Evolutionary conservation across 257 asterid species (phyloP).

Genomic region (Rubia yunnanensis): DNA sequence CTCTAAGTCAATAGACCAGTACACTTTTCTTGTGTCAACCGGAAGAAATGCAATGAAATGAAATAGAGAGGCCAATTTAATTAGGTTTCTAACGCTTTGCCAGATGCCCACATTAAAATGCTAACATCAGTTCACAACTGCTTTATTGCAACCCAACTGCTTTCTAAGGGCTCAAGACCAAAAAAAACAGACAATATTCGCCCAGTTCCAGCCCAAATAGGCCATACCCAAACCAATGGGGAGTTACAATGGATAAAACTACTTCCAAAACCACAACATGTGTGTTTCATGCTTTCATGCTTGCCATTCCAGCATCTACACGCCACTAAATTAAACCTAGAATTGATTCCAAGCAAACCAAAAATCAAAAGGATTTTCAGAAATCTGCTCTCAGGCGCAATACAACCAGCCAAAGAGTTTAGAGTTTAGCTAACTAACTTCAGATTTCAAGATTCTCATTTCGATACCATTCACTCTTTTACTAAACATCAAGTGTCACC

Average conservation of each 20-base stretch:
- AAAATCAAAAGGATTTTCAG: neutral
- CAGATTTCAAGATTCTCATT: neutral
- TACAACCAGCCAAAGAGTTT: neutral
- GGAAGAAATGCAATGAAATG: neutral
- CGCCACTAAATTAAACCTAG: neutral
- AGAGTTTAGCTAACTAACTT: neutral
- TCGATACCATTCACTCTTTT: slow-evolving; percentile 11
- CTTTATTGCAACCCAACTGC: neutral
- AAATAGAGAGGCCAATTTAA: neutral
- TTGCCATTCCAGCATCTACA: neutral
- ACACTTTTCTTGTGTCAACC: too few species aligned
- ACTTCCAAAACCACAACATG: neutral
- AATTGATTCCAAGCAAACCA: neutral
- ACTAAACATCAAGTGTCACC: slow-evolving; percentile 1
- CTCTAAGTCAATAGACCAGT: too few species aligned
- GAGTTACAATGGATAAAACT: neutral
- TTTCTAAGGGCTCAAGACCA: neutral
- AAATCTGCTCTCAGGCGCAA: neutral
- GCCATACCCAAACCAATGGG: neutral
- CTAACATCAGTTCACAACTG: neutral
- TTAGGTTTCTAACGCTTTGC: neutral
- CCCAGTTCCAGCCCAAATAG: neutral
- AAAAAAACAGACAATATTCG: neutral
- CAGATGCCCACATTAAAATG: neutral
- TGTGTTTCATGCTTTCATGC: too few species aligned